Evolutionary conservation across 805 yeast species (phyloP).

Genomic region (Ogataea trehalophila): DNA sequence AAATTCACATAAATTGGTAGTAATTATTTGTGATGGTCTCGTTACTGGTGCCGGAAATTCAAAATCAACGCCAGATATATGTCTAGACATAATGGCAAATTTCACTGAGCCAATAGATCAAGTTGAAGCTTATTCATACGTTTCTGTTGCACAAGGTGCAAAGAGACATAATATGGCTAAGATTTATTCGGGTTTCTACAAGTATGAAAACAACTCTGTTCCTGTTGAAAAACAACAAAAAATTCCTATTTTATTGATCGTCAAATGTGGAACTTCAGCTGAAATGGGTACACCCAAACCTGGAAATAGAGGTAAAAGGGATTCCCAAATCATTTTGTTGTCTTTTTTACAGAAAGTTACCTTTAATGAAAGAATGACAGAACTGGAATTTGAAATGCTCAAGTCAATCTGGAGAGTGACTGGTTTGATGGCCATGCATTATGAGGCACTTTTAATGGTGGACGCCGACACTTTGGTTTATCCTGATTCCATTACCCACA

Average conservation of each 20-base stretch:
- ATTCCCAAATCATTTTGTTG: conserved; percentile 88
- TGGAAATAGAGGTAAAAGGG: conserved; percentile 96
- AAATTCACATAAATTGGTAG: conserved; percentile 83
- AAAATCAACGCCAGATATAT: conserved; percentile 83
- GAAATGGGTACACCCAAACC: conserved; percentile 72
- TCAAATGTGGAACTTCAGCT: conserved; percentile 83
- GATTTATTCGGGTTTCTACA: conserved; percentile 90
- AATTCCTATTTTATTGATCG: conserved; percentile 73
- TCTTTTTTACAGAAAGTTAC: conserved; percentile 82
- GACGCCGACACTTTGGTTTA: conserved; percentile 90
- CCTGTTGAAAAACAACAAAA: conserved; percentile 80
- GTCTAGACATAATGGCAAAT: conserved; percentile 80
- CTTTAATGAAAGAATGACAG: conserved; percentile 92
- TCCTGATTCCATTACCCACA: conserved; percentile 84
- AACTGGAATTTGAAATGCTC: conserved; percentile 75
- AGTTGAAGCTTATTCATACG: conserved; percentile 80
- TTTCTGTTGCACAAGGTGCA: conserved; percentile 90
- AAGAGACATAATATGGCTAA: conserved; percentile 98
- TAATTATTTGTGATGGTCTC: conserved; percentile 89
- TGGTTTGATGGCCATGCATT: conserved; percentile 77
- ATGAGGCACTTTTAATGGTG: conserved; percentile 83
- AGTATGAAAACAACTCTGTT: conserved; percentile 71
- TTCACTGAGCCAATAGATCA: conserved; percentile 66
- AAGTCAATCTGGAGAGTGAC: conserved; percentile 75
- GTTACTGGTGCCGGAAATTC: conserved; percentile 94